Conservation (phyloP, 176 grass and related monocot species). For the Saccharum officinarum region DNA sequence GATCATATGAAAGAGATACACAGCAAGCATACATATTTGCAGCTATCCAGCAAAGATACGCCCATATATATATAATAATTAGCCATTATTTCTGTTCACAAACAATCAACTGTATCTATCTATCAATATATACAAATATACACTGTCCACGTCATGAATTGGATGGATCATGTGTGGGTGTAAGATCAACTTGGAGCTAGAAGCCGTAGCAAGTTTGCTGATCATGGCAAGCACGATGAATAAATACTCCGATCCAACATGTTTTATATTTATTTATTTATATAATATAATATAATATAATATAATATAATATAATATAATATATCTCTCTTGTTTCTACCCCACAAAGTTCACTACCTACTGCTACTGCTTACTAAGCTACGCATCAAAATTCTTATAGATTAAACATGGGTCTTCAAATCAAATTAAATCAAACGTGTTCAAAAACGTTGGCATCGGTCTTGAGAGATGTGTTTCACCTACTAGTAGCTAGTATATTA, state of each 20-base stretch:
- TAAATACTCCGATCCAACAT: neutral
- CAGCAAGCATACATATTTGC: neutral
- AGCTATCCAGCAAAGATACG: neutral
- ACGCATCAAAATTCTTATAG: neutral
- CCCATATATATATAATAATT: too few relatives aligned
- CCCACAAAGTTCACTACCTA: too few relatives aligned
- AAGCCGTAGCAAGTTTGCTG: neutral
- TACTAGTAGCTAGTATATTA: neutral
- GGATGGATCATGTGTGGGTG: neutral
- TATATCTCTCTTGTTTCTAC: too few relatives aligned
- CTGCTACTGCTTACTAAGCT: too few relatives aligned
- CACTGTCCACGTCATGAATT: neutral
- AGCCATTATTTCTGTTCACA: neutral
- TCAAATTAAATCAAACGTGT: neutral
- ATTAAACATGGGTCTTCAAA: neutral
- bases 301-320: too few relatives aligned
- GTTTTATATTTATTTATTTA: neutral
- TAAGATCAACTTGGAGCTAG: neutral
- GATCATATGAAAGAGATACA: constrained; percentile 35
- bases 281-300: too few relatives aligned
- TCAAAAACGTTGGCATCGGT: neutral
- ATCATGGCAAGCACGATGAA: neutral
- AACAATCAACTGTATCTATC: neutral
- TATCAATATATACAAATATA: neutral
- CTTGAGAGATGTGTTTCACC: neutral